phyloP scores from a whole-genome alignment of 1,284 basidiomycete species.

The Paramarasmius palmivorus region DNA sequence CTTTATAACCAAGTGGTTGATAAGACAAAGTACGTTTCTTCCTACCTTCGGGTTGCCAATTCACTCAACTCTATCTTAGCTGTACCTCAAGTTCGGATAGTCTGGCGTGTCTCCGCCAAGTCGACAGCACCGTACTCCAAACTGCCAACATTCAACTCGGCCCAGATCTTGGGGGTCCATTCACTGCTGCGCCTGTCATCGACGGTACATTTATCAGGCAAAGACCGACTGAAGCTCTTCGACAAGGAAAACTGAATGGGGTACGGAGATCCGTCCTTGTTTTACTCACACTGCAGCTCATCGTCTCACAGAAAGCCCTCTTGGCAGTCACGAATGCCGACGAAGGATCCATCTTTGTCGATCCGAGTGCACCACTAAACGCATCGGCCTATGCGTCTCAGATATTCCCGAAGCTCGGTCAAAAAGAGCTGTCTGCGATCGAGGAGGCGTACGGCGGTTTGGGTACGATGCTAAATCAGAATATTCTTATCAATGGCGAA shows the following conservation, averaged over 20 bases:
- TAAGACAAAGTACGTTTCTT: too few species aligned
- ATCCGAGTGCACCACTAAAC: conserved; percentile 7
- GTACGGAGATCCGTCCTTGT: too few species aligned
- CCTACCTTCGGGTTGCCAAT: too few species aligned
- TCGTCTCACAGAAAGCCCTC: conserved; percentile 12
- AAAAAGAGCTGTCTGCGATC: conserved; percentile 2
- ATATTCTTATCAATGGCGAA: conserved; percentile 29
- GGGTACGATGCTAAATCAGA: conserved; percentile 6
- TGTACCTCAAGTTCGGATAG: too few species aligned
- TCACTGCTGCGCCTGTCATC: conserved; percentile 34
- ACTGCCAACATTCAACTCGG: conserved; percentile 26
- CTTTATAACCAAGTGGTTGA: too few species aligned
- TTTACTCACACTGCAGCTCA: too few species aligned
- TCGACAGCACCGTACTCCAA: conserved; percentile 23
- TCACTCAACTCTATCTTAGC: too few species aligned
- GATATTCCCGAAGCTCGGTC: conserved; percentile 21
- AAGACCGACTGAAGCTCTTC: conserved; percentile 28
- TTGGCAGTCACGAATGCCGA: conserved; percentile 14
- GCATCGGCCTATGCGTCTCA: conserved; percentile 10
- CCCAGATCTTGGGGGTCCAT: conserved; percentile 28
- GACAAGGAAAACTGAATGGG: conserved; percentile 25
- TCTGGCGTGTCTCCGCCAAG: conserved; percentile 19
- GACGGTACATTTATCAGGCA: conserved; percentile 35
- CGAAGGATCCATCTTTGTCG: conserved; percentile 20
- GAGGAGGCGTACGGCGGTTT: conserved; percentile 9